These are phyloP conservation scores for Leccinum fallax DNA, from an alignment of 1,284 basidiomycete species.

Conservation along the genomic window DNA sequence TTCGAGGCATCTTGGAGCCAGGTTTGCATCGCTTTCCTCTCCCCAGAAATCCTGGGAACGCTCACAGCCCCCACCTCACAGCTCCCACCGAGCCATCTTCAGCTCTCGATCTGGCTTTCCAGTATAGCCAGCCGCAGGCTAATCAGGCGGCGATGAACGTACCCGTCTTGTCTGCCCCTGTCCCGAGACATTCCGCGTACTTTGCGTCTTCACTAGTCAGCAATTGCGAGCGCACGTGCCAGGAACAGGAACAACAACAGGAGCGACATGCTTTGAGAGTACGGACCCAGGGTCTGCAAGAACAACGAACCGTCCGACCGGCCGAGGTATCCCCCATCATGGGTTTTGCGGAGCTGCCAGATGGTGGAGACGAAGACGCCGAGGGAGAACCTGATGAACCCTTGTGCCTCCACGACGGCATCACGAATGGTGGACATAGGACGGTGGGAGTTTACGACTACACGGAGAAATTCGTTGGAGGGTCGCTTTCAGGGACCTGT, in stretches of 20 bases:
- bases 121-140: slow-evolving; percentile 25
- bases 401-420: slow-evolving; percentile 28
- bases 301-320: slow-evolving; percentile 36
- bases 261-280: slow-evolving; percentile 36
- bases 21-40: slow-evolving; percentile 27
- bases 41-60: slow-evolving; percentile 1
- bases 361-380: slow-evolving; percentile 36
- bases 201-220: slow-evolving; percentile 34
- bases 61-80: slow-evolving; percentile 16
- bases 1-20: slow-evolving; percentile 29
- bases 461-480: slow-evolving; percentile 19
- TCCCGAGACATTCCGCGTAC: slow-evolving; percentile 38
- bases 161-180: slow-evolving; percentile 33
- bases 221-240: slow-evolving; percentile 39
- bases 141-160: slow-evolving; percentile 26
- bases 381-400: slow-evolving; percentile 37
- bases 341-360: slow-evolving; percentile 33
- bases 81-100: slow-evolving; percentile 25
- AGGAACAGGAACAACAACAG: slow-evolving; percentile 40
- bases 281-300: slow-evolving; percentile 36
- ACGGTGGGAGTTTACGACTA: slow-evolving; percentile 34
- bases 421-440: slow-evolving; percentile 30
- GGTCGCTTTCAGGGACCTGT: slow-evolving; percentile 26
- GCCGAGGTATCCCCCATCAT: slow-evolving; percentile 38
- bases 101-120: slow-evolving; percentile 30